phyloP scores from a whole-genome alignment of 1,284 basidiomycete genomes.

The Cutaneotrichosporon sp. region DNA sequence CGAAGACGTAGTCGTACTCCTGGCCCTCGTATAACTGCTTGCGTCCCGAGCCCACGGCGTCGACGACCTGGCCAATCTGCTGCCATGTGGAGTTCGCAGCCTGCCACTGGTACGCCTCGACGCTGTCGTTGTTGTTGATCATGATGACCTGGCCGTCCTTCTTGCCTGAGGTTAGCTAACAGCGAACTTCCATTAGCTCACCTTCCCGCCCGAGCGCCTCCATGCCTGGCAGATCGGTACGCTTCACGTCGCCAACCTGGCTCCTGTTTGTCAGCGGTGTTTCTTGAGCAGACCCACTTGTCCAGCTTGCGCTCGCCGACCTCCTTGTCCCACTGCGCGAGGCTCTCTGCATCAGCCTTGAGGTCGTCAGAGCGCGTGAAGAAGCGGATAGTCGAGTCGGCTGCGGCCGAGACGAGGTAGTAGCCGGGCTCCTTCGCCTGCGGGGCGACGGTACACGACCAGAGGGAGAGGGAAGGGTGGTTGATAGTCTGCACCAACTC shows the following conservation, averaged over 20 bases:
- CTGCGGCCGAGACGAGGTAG: conserved; percentile 87
- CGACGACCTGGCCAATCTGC: conserved; percentile 94
- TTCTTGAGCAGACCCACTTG: conserved; percentile 36
- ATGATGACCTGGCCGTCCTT: conserved; percentile 92
- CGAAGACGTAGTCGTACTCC: conserved; percentile 99
- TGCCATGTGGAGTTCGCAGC: conserved; percentile 69
- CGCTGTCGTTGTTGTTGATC: conserved; percentile 73
- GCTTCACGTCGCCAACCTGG: conserved; percentile 90
- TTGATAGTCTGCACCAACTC: conserved; percentile 83
- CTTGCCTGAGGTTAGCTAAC: conserved; percentile 61
- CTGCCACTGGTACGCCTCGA: conserved; percentile 93
- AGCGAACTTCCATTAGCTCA: conserved; percentile 51
- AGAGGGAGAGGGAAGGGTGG: conserved; percentile 91
- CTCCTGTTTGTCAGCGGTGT: conserved; percentile 55
- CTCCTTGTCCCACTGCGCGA: conserved; percentile 70
- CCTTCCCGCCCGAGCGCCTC: conserved; percentile 75
- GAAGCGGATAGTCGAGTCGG: conserved; percentile 83
- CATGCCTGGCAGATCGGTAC: conserved; percentile 78
- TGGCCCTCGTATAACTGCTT: conserved; percentile 88
- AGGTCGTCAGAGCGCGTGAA: conserved; percentile 77
- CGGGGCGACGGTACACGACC: conserved; percentile 70
- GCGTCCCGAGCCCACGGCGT: conserved; percentile 80
- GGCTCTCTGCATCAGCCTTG: conserved; percentile 67
- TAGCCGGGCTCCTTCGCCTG: conserved; percentile 59
- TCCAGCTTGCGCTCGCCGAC: conserved; percentile 60